These are phyloP conservation scores for Fusarium caatingaense DNA, from an alignment of 2,329 filamentous ascomycete genomes.

Conservation along the genomic window DNA sequence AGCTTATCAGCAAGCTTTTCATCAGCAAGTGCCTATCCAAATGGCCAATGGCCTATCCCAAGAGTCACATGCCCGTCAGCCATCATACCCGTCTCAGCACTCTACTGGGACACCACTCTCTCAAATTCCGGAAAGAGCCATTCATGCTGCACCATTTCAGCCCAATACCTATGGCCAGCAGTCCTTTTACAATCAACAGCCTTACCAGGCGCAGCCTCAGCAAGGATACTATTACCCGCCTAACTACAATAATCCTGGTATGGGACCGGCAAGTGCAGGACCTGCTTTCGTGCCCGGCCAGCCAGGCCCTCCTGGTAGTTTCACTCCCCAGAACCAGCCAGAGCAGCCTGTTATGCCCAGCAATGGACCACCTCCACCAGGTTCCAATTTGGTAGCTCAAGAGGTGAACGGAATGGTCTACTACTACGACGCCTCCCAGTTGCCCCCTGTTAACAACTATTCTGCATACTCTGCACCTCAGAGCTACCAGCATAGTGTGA, in stretches of 20 bases:
- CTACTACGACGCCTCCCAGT: conserved; percentile 86
- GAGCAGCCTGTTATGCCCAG: conserved; percentile 52
- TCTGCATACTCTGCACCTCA: conserved; percentile 61
- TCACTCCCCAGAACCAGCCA: conserved; percentile 57
- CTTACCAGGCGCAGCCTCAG: conserved; percentile 55
- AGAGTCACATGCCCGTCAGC: conserved; percentile 72
- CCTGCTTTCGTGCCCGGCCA: conserved; percentile 70
- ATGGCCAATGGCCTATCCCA: conserved; percentile 68
- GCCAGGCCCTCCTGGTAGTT: conserved; percentile 56
- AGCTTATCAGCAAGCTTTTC: conserved; percentile 91
- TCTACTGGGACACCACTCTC: conserved; percentile 85
- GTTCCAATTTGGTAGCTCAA: conserved; percentile 74
- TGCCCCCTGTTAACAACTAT: conserved; percentile 65
- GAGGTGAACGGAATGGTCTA: conserved; percentile 97
- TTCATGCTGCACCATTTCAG: conserved; percentile 91
- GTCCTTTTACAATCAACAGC: conserved; percentile 67
- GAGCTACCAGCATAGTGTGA: conserved; percentile 66
- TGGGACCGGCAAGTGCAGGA: conserved; percentile 62
- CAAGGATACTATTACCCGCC: conserved; percentile 77
- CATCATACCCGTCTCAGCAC: conserved; percentile 76
- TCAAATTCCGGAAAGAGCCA: conserved; percentile 91
- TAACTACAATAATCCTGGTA: conserved; percentile 60
- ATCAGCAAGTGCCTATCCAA: conserved; percentile 90
- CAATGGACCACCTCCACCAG: conserved; percentile 42
- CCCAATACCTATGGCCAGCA: conserved; percentile 73